Evolutionary conservation across 257 asterid species (phyloP).

Genomic region (Lavandula angustifolia): DNA sequence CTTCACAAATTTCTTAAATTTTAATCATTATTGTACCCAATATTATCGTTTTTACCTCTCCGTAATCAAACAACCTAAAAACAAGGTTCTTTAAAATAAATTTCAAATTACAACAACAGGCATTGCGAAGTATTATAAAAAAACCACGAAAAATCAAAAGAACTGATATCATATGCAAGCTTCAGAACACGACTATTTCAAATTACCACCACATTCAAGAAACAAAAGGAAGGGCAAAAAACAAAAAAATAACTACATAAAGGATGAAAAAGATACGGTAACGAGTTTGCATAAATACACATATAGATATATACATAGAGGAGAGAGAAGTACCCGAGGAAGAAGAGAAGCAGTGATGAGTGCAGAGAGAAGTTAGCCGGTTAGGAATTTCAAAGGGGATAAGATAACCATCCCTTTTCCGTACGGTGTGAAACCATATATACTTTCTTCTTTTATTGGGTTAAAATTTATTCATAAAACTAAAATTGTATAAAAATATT

Average conservation of each 20-base stretch:
- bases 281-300: not conserved
- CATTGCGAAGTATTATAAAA: not conserved
- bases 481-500: too few species aligned
- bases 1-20: not conserved
- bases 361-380: conserved; percentile 22
- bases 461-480: not conserved
- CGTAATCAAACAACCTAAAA: not conserved
- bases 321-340: conserved; percentile 34
- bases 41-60: conserved; percentile 14
- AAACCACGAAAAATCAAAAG: not conserved
- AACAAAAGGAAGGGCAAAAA: not conserved
- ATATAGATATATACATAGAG: not conserved
- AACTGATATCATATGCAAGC: conserved; percentile 3
- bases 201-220: conserved; percentile 7
- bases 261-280: not conserved
- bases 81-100: not conserved
- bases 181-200: conserved; percentile 18
- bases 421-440: not conserved
- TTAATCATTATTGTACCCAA: not conserved
- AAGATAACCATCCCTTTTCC: conserved; percentile 31
- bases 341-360: conserved; percentile 27
- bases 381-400: conserved; percentile 35
- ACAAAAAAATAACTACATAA: not conserved
- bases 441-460: not conserved
- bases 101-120: conserved; percentile 5